Conservation (phyloP, 2,329 filamentous ascomycete species). For the Ilyonectria sp. region DNA sequence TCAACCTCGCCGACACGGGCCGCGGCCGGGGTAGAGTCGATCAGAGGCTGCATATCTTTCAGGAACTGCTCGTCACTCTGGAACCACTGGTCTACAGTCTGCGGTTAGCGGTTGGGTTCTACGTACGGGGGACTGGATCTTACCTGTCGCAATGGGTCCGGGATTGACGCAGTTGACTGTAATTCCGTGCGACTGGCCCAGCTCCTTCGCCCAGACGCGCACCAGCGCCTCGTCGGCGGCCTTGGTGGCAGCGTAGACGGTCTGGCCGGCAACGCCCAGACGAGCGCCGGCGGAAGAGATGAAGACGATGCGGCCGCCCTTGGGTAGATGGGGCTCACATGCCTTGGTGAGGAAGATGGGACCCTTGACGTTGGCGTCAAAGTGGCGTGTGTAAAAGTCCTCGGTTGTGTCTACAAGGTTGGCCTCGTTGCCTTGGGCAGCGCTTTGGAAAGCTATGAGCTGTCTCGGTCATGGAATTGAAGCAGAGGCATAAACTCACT, state of each 20-base stretch:
- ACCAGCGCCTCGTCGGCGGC: conserved; percentile 50
- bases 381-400: conserved; percentile 30
- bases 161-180: conserved; percentile 53
- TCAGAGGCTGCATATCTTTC: conserved; percentile 51
- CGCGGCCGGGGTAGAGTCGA: conserved; percentile 51
- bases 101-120: background rate
- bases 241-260: conserved; percentile 54
- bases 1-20: conserved; percentile 48
- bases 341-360: conserved; percentile 53
- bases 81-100: conserved; percentile 42
- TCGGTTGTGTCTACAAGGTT: conserved; percentile 36
- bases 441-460: background rate
- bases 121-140: background rate
- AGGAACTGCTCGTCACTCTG: conserved; percentile 49
- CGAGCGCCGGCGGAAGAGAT: conserved; percentile 52
- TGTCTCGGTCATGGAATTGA: too few species aligned
- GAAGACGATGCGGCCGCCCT: conserved; percentile 52
- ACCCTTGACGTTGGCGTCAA: conserved; percentile 41
- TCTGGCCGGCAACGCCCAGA: conserved; percentile 46
- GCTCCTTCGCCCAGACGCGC: conserved; percentile 51
- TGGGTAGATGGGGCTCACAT: conserved; percentile 47
- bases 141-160: conserved; percentile 45
- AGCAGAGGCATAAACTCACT: conserved; percentile 29
- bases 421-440: conserved; percentile 33
- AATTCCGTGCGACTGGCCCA: conserved; percentile 47